Conservation (phyloP, 2,329 filamentous ascomycete genomes). For the Talaromyces sp. region DNA sequence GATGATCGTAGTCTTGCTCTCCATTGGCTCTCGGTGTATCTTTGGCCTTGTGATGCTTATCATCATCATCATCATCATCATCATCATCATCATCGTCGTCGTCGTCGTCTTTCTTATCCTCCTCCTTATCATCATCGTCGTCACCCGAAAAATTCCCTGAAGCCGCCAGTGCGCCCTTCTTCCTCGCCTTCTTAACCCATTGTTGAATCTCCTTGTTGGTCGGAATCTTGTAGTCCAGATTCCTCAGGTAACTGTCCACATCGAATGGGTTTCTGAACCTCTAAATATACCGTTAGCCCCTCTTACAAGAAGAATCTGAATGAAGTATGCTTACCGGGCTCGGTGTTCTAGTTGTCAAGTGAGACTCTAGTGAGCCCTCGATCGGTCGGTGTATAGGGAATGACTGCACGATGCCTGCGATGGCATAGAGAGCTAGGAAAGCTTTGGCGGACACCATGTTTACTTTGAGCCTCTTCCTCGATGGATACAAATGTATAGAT, state of each 20-base stretch:
- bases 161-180: conserved; percentile 15
- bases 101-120: background rate
- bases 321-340: conserved; percentile 1
- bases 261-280: conserved; percentile 16
- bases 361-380: background rate
- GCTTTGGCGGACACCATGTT: conserved; percentile 15
- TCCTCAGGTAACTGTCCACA: conserved; percentile 8
- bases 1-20: background rate
- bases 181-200: conserved; percentile 7
- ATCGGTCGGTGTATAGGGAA: conserved; percentile 8
- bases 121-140: background rate
- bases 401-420: background rate
- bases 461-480: background rate
- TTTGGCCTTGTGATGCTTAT: background rate
- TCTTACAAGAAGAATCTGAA: background rate
- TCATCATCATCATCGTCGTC: conserved; percentile 3
- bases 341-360: background rate
- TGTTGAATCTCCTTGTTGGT: conserved; percentile 13
- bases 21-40: background rate
- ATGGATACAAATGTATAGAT: background rate
- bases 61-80: background rate
- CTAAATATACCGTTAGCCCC: background rate
- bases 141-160: background rate
- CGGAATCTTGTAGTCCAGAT: conserved; percentile 14
- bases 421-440: background rate